These are phyloP conservation scores for Phytophthora crassamura DNA, from an alignment of 352 stramenopile species.

Conservation along the genomic window DNA sequence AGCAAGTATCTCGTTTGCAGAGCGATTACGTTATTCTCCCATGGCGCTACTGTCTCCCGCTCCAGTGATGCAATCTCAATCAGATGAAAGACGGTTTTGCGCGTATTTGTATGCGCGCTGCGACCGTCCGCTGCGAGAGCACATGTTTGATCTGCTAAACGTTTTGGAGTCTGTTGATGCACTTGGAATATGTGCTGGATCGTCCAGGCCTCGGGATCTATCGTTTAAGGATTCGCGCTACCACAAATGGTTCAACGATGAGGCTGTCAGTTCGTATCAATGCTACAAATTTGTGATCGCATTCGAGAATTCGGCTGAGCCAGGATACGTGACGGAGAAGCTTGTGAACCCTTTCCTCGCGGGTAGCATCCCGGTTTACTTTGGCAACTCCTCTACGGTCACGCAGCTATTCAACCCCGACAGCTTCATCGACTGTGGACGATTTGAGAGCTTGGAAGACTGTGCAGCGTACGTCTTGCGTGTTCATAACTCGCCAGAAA, in stretches of 20 bases:
- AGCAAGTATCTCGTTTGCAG: conserved; percentile 50
- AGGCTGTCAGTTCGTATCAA: conserved; percentile 40
- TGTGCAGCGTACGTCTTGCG: conserved; percentile 44
- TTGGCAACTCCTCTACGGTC: conserved; percentile 49
- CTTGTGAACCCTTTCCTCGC: conserved; percentile 64
- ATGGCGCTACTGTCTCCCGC: conserved; percentile 32
- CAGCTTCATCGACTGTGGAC: conserved; percentile 61
- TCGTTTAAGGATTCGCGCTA: conserved; percentile 13
- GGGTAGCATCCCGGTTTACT: conserved; percentile 63
- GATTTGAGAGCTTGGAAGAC: conserved; percentile 43
- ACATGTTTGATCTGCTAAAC: conserved; percentile 57
- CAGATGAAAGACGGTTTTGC: conserved; percentile 40
- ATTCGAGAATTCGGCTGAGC: conserved; percentile 56
- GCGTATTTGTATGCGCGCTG: conserved; percentile 61
- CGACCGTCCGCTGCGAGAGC: conserved; percentile 47
- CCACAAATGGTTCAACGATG: conserved; percentile 43
- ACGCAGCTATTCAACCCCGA: conserved; percentile 49
- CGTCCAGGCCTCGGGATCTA: conserved; percentile 9
- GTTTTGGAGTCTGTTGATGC: conserved; percentile 52
- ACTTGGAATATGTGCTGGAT: conserved; percentile 46
- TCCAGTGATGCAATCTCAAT: background rate
- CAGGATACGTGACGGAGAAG: conserved; percentile 74
- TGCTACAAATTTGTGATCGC: conserved; percentile 55
- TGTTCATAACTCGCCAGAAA: conserved; percentile 39
- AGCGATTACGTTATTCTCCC: conserved; percentile 35